Conservation (phyloP, 1,284 basidiomycete genomes). For the Microbotryum violaceum region DNA sequence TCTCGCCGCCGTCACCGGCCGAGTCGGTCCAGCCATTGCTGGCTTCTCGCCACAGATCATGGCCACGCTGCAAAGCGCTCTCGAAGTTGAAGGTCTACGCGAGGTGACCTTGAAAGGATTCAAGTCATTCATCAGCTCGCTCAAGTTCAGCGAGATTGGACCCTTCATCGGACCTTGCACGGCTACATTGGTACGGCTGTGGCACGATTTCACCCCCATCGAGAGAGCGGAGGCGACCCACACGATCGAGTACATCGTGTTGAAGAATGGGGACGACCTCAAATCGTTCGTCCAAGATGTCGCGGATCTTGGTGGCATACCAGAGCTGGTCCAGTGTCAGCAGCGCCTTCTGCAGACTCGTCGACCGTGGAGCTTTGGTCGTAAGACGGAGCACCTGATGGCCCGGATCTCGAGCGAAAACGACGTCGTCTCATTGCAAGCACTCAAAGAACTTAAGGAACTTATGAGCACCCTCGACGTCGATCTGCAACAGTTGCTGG, state of each 20-base stretch:
- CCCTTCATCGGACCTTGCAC: constrained; percentile 81
- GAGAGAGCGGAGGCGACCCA: constrained; percentile 54
- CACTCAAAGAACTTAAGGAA: constrained; percentile 46
- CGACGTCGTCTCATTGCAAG: constrained; percentile 65
- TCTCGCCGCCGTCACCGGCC: constrained; percentile 62
- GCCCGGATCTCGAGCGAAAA: constrained; percentile 74
- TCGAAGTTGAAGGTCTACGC: constrained; percentile 63
- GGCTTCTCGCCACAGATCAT: constrained; percentile 83
- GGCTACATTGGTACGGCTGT: constrained; percentile 71
- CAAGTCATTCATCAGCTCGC: constrained; percentile 65
- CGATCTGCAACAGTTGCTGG: constrained; percentile 42
- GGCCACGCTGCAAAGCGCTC: constrained; percentile 88
- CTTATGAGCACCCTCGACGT: constrained; percentile 32
- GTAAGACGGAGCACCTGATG: constrained; percentile 62
- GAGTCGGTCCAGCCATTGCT: constrained; percentile 63
- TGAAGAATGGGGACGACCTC: constrained; percentile 55
- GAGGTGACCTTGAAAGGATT: constrained; percentile 75
- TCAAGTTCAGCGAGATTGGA: constrained; percentile 66
- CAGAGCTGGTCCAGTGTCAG: constrained; percentile 54
- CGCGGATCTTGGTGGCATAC: constrained; percentile 64
- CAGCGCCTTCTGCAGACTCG: constrained; percentile 50
- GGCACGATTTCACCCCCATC: constrained; percentile 57
- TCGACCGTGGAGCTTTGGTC: constrained; percentile 49
- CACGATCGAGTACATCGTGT: constrained; percentile 64
- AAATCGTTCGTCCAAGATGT: constrained; percentile 62